Percentiles rank a stretch among this genome's conserved stretches.
phyloP scores from a whole-genome alignment of 805 yeast genomes.

The Candida yuanshanica region DNA sequence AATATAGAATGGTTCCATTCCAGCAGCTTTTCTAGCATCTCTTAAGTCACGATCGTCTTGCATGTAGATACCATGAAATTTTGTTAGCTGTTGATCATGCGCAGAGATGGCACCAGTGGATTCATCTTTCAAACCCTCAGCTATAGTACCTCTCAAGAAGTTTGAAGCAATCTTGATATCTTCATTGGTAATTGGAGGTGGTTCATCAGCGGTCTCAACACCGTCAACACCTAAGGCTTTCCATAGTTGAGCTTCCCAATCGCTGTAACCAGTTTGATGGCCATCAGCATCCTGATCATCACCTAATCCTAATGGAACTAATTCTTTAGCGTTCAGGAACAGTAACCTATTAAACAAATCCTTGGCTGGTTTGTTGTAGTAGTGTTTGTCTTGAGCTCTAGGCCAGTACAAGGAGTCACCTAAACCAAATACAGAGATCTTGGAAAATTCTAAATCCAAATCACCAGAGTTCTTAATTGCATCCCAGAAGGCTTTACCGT shows the following conservation, averaged over 20 bases:
- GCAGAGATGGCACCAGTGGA: conserved; percentile 90
- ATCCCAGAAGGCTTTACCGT: conserved; percentile 69
- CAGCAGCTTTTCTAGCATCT: conserved; percentile 87
- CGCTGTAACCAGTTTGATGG: conserved; percentile 81
- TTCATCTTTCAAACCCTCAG: conserved; percentile 72
- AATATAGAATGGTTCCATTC: conserved; percentile 92
- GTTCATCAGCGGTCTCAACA: conserved; percentile 79
- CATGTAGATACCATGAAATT: conserved; percentile 97
- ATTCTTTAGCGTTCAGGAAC: conserved; percentile 66
- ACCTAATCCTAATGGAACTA: conserved; percentile 80
- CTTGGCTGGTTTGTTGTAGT: conserved; percentile 84
- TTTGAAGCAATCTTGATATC: conserved; percentile 88
- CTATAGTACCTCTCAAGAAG: conserved; percentile 89
- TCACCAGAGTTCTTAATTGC: conserved; percentile 58
- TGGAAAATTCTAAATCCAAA: conserved; percentile 66
- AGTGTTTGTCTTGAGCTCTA: conserved; percentile 88
- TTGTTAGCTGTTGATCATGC: conserved; percentile 87
- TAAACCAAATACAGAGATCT: conserved; percentile 73
- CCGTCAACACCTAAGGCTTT: conserved; percentile 81
- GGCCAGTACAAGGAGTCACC: conserved; percentile 99
- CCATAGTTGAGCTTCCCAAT: conserved; percentile 86
- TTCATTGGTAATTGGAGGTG: conserved; percentile 90
- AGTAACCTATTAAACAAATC: conserved; percentile 64
- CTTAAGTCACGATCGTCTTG: conserved; percentile 97
- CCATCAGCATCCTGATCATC: conserved; percentile 99